A percentile compares a stretch with the other conserved stretches of the same genome.
phyloP scores from a whole-genome alignment of 306 rosid species.

The Adenanthera pavonina region DNA sequence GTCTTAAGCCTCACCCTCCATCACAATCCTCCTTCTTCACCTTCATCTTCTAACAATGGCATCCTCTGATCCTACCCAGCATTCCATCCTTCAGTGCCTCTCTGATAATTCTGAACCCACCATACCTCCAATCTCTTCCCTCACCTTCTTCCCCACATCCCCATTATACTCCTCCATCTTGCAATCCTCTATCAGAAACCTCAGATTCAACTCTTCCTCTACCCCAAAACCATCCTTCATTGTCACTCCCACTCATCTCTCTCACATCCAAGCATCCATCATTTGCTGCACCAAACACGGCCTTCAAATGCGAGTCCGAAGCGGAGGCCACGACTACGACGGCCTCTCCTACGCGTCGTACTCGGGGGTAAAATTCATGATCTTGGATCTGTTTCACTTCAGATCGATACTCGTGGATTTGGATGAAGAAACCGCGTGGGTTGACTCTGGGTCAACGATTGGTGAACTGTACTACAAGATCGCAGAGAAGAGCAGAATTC shows the following conservation, averaged over 20 bases:
- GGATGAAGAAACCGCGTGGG: constrained; percentile 58
- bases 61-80: constrained; percentile 47
- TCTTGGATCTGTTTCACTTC: constrained; percentile 67
- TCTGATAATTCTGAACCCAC: constrained; percentile 40
- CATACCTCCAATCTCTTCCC: constrained; percentile 51
- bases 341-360: constrained; percentile 75
- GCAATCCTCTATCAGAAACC: constrained; percentile 55
- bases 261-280: constrained; percentile 76
- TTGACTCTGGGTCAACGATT: constrained; percentile 72
- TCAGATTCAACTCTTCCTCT: constrained; percentile 57
- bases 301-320: constrained; percentile 63
- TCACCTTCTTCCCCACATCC: constrained; percentile 58
- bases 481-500: constrained; percentile 56
- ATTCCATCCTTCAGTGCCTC: constrained; percentile 56
- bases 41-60: constrained; percentile 38
- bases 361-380: constrained; percentile 44
- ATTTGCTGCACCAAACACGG: constrained; percentile 55
- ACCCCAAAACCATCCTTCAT: constrained; percentile 72
- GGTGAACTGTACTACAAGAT: constrained; percentile 69
- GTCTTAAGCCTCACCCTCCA: not conserved
- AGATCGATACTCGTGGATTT: constrained; percentile 51
- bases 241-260: constrained; percentile 61
- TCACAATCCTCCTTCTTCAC: constrained; percentile 40
- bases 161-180: constrained; percentile 56
- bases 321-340: constrained; percentile 86